Evolutionary conservation across 495 filamentous ascomycete genomes (phyloP).

Genomic region (Penicillium tannophilum): DNA sequence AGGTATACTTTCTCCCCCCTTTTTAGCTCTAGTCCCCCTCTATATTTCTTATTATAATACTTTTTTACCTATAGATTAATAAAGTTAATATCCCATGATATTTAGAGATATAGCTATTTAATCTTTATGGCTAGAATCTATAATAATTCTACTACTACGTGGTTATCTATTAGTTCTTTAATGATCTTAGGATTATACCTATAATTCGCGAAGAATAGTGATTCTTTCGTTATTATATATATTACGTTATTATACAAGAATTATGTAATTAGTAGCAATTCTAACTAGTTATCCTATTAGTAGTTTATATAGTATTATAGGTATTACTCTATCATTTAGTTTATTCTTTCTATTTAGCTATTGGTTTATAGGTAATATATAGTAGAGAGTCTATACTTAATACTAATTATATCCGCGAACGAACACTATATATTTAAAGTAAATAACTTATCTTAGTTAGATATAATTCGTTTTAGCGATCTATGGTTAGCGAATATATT

Average conservation of each 20-base stretch:
- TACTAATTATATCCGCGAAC: neutral
- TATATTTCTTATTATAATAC: conserved; percentile 3
- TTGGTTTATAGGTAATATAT: conserved; percentile 8
- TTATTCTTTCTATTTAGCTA: conserved; percentile 12
- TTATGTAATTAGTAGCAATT: conserved; percentile 10
- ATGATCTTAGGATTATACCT: too few relatives aligned
- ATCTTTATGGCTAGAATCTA: neutral
- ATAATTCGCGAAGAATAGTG: conserved; percentile 1
- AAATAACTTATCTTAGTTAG: conserved; percentile 10
- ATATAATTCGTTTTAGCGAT: neutral
- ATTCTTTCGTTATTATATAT: conserved; percentile 1
- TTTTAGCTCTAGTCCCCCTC: conserved; percentile 22
- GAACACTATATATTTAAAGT: conserved; percentile 1
- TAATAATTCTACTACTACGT: neutral
- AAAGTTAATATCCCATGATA: conserved; percentile 20
- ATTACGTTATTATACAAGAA: conserved; percentile 17
- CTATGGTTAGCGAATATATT: neutral
- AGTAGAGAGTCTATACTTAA: conserved; percentile 1
- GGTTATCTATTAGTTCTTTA: too few relatives aligned
- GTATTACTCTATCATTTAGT: conserved; percentile 9
- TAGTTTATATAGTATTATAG: conserved; percentile 13
- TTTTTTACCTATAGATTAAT: too few relatives aligned
- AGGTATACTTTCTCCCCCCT: conserved; percentile 35
- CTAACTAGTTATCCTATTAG: conserved; percentile 10
- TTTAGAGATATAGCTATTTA: conserved; percentile 15